Evolutionary conservation across 2,329 filamentous ascomycete species (phyloP), one percentile per base, ranked within the genome.

Genomic region (Fusarium nisikadoi): DNA sequence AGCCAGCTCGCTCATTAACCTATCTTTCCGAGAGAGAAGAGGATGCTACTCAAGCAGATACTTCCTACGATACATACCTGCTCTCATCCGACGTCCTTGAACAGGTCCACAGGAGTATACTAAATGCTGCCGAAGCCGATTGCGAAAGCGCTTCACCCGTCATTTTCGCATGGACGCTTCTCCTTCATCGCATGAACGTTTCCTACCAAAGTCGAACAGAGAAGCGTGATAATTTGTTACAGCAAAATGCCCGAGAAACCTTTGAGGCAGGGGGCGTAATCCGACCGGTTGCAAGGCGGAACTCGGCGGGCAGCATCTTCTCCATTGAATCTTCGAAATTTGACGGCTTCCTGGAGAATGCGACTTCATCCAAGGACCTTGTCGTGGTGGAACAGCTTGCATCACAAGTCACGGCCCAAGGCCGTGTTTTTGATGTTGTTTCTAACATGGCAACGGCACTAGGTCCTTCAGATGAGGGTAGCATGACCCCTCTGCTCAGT

Each of bases 141-240:
- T 85, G 89, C n/a, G 84, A 86, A 41, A 89, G 89, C 39, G 92
- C 93, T 25, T 90, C 89, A 61, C 93, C 94, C 3, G 90, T 93
- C 23, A 87, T 94, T 25, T 93, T 97, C 73, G 89, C 93, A 6
- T 98, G 95, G 95, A 90, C 91, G 8, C 84, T 95, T 52, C 88
- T 97, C 31, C 85, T 95, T 14, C 89, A 92, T 76, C 86, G 88
- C 31, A 89, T 96, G 83, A 89, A 90, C 72, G 83, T 89, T 45
- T 88, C 88, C 17, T 92, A 90, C 71, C 86, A 89, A 62, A 85
- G 85, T 55, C 85, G 91, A 49, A 89, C 88, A 42, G 90, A 92
- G 77, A 86, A 87, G 64, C 83, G 88, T 52, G 88, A 90, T 72
- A 82, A 87, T 33, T 80, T 88, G 20, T 83, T 90, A 57, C 88